Evolutionary conservation across 345 rosid genomes (phyloP), one percentile per base, ranked within the genome.

Genomic region (Rubroshorea leprosula): DNA sequence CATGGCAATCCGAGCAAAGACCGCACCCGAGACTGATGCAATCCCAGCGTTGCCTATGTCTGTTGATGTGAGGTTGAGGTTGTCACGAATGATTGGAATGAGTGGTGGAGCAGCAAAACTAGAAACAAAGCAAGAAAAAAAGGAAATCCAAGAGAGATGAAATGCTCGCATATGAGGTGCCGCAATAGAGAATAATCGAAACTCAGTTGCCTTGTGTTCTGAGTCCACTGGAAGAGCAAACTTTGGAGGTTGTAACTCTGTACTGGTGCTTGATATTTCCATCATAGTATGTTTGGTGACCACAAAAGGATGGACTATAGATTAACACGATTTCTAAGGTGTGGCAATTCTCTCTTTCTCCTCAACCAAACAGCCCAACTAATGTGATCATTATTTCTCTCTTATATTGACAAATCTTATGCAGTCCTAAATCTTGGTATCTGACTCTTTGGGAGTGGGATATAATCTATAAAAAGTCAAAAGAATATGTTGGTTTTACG

Each of bases 21-120:
- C 96, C 0, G 97, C 83, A 13, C 97, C 97, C 0, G 95, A 83
- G 9, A 87, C 97, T 1, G 95, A 90, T 25, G 97, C 95, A 39
- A 90, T 83, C 6, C 97, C 87, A 0, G 97, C 97, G 67, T 90
- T 84, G 21, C 97, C 97, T 5, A 85, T 83, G 68, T 90, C 95
- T 0, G 87, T 78, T 16, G 96, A 83, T 5, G 97, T 90, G 65
- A 90, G 90, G 51, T 84, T 78, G 26, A 90, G 89, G 57, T 81
- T 80, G 49, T 90, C 97, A 0, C 93, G 86, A 50, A 90, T 85
- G 62, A 90, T 61, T 0, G 97, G 97, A 56, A 90, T 52, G n/a
- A 90, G 83, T 6, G 97, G 96, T 0, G 97, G 96, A 45, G 93
- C 90, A 0, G 96, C 96, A 52, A 90, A 90, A 26, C 87, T 81